Base-by-base conservation (phyloP, 352 stramenopile species). In the Globisporangium nagaii region DNA sequence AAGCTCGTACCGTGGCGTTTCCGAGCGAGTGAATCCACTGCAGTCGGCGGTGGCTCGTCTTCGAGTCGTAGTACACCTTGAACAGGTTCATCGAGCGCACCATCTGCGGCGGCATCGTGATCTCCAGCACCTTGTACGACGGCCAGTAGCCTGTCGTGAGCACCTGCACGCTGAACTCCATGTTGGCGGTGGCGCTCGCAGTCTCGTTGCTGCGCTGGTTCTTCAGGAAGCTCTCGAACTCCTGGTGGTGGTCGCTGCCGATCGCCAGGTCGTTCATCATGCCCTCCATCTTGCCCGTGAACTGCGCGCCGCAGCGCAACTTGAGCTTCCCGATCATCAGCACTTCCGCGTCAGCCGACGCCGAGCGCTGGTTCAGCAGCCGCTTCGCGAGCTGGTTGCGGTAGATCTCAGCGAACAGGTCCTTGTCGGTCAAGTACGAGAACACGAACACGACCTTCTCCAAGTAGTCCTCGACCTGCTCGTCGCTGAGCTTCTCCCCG, bases 281-380 rank as follows among this genome's bases (percentile, higher is more conserved):
- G 61, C 97, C 97, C 73, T 99, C 97, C 97, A 99, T 99, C 75
- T 97, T 96, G 31, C 93, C 96, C 25, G 97, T 99, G 66, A 99
- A 99, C 72, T 99, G 97, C 11, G 96, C 96, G 63, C 97, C 97
- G 65, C 97, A 99, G 43, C 97, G 87, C 46, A 99, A 78, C 79
- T 99, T 99, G 22, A 99, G 80, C 75, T 99, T 99, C 50, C 91
- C 90, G 68, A 99, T 99, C 96, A 99, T 99, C 20, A 97, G 78
- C 68, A 98, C 95, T 68, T 99, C 97, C 0, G 96, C 89, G 74
- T 99, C 97, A 50, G 98, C 84, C 31, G 92, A 98, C 22, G 97
- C 95, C 22, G 96, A 99, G n/a, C 96, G 88, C 62, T 98, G 92
- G 62, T 98, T 98, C 43, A 99, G 69, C 46, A 99, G 68, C 36